A percentile compares a stretch with the other conserved stretches of the same genome.
These are phyloP conservation scores for Cladosporium sp. DNA, from an alignment of 2,329 filamentous ascomycete genomes.

Conservation along the genomic window DNA sequence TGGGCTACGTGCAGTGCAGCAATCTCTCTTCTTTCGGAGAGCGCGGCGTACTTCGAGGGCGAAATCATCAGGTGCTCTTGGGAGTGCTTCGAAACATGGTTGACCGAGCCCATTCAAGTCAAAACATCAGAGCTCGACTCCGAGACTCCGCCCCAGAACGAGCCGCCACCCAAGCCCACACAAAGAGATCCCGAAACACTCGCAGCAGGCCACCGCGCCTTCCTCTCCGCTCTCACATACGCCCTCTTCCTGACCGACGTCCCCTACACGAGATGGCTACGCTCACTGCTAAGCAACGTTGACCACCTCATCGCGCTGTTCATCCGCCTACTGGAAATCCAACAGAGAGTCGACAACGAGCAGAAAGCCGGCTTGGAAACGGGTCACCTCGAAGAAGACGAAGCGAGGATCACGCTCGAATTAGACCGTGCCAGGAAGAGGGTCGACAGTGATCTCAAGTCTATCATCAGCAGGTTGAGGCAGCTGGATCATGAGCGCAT, in stretches of 20 bases:
- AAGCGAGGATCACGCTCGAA: conserved; percentile 61
- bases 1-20: conserved; percentile 89
- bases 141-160: background rate
- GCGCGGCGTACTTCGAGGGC: conserved; percentile 82
- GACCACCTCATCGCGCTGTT: conserved; percentile 78
- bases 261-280: conserved; percentile 61
- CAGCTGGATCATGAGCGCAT: conserved; percentile 55
- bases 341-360: conserved; percentile 75
- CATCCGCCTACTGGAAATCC: conserved; percentile 69
- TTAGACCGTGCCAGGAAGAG: conserved; percentile 60
- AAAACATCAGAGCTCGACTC: background rate
- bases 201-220: conserved; percentile 71
- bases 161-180: background rate
- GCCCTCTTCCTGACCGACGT: conserved; percentile 63
- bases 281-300: conserved; percentile 66
- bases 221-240: conserved; percentile 64
- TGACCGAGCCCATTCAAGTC: conserved; percentile 11
- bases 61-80: conserved; percentile 81
- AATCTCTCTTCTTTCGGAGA: conserved; percentile 84
- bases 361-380: conserved; percentile 70
- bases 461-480: conserved; percentile 52
- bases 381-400: conserved; percentile 59
- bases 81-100: conserved; percentile 73
- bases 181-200: conserved; percentile 81
- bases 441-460: conserved; percentile 65